Percentiles rank a stretch among this genome's conserved stretches.
Conservation (phyloP, 2,329 filamentous ascomycete genomes). For the Hyphodiscus sp. region DNA sequence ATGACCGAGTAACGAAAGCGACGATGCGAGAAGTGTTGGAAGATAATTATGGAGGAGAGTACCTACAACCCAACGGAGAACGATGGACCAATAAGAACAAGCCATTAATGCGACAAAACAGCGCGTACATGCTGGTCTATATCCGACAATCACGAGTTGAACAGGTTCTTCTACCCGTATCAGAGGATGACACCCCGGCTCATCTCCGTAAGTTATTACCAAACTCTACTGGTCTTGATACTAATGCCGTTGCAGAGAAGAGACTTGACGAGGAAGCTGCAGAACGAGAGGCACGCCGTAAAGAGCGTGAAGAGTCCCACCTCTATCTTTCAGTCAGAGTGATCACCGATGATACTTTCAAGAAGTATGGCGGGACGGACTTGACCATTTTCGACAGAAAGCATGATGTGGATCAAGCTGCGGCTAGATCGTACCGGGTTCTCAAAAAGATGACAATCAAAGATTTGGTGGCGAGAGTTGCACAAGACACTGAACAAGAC, state of each 20-base stretch:
- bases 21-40: conserved; percentile 88
- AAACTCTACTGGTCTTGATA: conserved; percentile 6
- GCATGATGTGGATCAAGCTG: conserved; percentile 51
- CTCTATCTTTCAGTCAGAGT: conserved; percentile 82
- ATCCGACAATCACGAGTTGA: conserved; percentile 84
- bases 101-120: conserved; percentile 61
- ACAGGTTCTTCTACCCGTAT: conserved; percentile 69
- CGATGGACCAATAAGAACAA: conserved; percentile 47
- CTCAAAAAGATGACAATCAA: conserved; percentile 69
- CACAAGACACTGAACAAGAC: conserved; percentile 61
- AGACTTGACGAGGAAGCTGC: conserved; percentile 78
- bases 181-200: conserved; percentile 69
- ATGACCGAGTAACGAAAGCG: conserved; percentile 92
- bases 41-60: conserved; percentile 94
- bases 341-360: conserved; percentile 76
- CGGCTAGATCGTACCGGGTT: conserved; percentile 66
- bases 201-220: conserved; percentile 61
- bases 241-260: conserved; percentile 44
- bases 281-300: conserved; percentile 66
- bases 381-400: conserved; percentile 62
- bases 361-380: conserved; percentile 76
- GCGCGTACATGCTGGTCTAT: conserved; percentile 98
- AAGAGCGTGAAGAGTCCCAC: conserved; percentile 90
- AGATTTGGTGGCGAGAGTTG: conserved; percentile 67
- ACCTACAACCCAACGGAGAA: conserved; percentile 41